A percentile compares a stretch with the other conserved stretches of the same genome.
Evolutionary conservation across 345 rosid genomes (phyloP).

Genomic region (Streptanthus diversifolius): DNA sequence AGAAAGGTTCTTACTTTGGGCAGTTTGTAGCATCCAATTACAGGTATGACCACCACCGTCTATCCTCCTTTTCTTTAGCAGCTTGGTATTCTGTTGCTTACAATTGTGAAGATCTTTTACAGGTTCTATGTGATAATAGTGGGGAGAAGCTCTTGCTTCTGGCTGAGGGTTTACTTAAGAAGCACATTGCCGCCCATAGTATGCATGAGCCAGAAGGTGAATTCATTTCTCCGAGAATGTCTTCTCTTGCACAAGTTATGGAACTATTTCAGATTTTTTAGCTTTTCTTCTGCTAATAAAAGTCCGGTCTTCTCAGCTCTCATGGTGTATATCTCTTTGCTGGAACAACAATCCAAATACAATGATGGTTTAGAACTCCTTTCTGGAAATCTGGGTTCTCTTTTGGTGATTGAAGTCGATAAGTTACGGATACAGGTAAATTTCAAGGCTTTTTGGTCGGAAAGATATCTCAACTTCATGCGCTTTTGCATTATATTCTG

Average conservation of each 20-base stretch:
- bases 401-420: slow-evolving; percentile 84
- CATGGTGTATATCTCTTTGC: slow-evolving; percentile 77
- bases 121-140: slow-evolving; percentile 89
- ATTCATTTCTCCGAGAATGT: slow-evolving; percentile 8
- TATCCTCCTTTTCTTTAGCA: background rate
- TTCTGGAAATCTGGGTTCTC: slow-evolving; percentile 80
- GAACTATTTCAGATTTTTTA: background rate
- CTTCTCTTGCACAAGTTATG: slow-evolving; percentile 3
- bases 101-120: slow-evolving; percentile 8
- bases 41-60: slow-evolving; percentile 49
- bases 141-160: slow-evolving; percentile 76
- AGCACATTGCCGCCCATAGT: slow-evolving; percentile 82
- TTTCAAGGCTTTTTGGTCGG: slow-evolving; percentile 28
- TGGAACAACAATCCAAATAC: slow-evolving; percentile 85
- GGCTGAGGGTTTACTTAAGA: slow-evolving; percentile 92
- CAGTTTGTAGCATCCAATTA: slow-evolving; percentile 97
- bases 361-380: slow-evolving; percentile 78
- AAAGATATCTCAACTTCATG: background rate
- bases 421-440: slow-evolving; percentile 86
- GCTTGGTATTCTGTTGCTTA: slow-evolving; percentile 21
- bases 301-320: slow-evolving; percentile 59
- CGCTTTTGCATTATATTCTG: background rate
- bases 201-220: slow-evolving; percentile 97
- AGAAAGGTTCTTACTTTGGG: slow-evolving; percentile 96
- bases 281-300: slow-evolving; percentile 7